These are phyloP conservation scores for Volvox carteri DNA, from an alignment of 163 green algal species.

Conservation along the genomic window DNA sequence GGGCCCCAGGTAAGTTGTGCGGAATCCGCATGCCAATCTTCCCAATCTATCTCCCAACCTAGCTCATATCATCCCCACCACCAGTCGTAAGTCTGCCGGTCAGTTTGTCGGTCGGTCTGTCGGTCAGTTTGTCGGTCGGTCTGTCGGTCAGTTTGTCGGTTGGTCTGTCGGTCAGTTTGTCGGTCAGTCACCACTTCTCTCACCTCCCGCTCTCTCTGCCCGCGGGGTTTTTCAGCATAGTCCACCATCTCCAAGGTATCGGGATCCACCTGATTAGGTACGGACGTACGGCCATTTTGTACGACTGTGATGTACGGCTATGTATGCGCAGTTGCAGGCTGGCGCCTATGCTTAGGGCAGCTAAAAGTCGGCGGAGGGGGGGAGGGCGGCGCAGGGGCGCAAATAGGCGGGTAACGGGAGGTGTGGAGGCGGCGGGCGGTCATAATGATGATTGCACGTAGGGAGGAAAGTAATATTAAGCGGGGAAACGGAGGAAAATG, in stretches of 20 bases:
- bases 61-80: not conserved
- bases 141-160: not conserved
- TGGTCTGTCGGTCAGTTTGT: not conserved
- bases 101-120: not conserved
- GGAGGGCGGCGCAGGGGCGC: not conserved
- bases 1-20: not conserved
- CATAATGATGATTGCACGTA: not conserved
- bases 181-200: not conserved
- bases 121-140: not conserved
- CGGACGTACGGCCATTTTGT: not conserved
- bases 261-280: constrained; percentile 21
- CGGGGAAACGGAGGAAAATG: no score
- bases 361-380: not conserved
- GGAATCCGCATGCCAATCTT: not conserved
- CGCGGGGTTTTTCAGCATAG: constrained; percentile 37
- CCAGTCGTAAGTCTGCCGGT: not conserved
- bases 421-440: not conserved
- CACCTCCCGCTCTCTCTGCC: constrained; percentile 20
- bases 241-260: constrained; percentile 17
- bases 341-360: not conserved
- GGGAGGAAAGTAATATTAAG: no score
- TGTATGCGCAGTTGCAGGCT: no score
- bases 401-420: not conserved
- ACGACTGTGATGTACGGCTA: not conserved
- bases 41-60: not conserved